phyloP scores from a whole-genome alignment of 1,284 basidiomycete genomes.

The Xerocomus nothofagi region DNA sequence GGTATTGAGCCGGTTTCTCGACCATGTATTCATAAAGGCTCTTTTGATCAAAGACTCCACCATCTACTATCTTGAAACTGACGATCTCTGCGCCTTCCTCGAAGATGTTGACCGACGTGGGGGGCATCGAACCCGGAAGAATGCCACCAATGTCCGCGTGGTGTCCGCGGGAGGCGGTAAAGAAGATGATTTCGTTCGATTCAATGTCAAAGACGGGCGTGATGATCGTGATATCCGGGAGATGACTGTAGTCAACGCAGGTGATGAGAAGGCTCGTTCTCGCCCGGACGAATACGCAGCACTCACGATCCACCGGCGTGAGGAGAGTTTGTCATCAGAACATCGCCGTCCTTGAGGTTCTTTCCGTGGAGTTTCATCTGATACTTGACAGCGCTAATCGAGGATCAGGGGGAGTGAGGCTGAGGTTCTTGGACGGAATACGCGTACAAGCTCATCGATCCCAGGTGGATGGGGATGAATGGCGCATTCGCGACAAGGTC shows the following conservation, averaged over 20 bases:
- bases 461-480: constrained; percentile 79
- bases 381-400: constrained; percentile 78
- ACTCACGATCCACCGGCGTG: constrained; percentile 83
- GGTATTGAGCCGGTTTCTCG: constrained; percentile 83
- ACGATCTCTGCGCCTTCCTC: constrained; percentile 94
- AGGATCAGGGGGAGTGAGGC: constrained; percentile 12
- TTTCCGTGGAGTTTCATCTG: constrained; percentile 78
- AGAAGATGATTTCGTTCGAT: constrained; percentile 81
- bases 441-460: constrained; percentile 81
- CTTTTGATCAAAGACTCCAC: constrained; percentile 78
- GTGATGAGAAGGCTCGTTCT: not conserved
- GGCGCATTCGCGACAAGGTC: constrained; percentile 92
- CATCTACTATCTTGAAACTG: constrained; percentile 90
- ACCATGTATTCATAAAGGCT: constrained; percentile 80
- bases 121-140: constrained; percentile 91
- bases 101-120: constrained; percentile 85
- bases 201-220: constrained; percentile 79
- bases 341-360: constrained; percentile 80
- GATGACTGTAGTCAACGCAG: constrained; percentile 47
- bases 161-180: constrained; percentile 87
- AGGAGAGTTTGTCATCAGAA: constrained; percentile 89
- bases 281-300: not conserved
- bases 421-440: not conserved
- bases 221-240: constrained; percentile 88
- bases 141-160: constrained; percentile 82